These are phyloP conservation scores for Trichoderma breve DNA, from an alignment of 2,329 filamentous ascomycete species.

Conservation along the genomic window DNA sequence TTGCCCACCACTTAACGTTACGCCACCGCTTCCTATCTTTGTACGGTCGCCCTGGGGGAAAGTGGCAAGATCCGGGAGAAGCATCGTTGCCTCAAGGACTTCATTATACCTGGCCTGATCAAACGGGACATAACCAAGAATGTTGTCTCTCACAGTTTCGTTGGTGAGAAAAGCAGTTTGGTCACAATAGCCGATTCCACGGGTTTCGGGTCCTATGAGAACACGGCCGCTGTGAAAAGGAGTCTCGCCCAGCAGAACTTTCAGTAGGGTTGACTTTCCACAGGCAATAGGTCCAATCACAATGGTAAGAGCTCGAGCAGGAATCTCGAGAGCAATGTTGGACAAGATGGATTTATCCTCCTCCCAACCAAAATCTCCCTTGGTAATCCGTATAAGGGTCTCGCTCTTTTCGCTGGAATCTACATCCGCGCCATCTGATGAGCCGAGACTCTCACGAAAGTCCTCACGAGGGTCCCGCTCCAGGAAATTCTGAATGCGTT, in stretches of 20 bases:
- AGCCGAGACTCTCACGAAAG: constrained; percentile 20
- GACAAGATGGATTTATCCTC: constrained; percentile 26
- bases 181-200: constrained; percentile 33
- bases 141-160: constrained; percentile 38
- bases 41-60: constrained; percentile 39
- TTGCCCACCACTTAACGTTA: constrained; percentile 45
- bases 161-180: constrained; percentile 37
- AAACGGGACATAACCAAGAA: constrained; percentile 35
- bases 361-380: constrained; percentile 30
- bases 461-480: constrained; percentile 29
- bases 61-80: constrained; percentile 32
- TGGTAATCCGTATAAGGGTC: constrained; percentile 1
- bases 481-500: constrained; percentile 40
- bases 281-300: constrained; percentile 39
- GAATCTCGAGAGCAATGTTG: constrained; percentile 21
- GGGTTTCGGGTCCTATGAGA: background rate
- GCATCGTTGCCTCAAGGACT: constrained; percentile 36
- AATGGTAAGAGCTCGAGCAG: constrained; percentile 29
- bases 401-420: background rate
- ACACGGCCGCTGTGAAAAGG: constrained; percentile 24
- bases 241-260: constrained; percentile 35
- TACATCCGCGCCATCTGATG: background rate
- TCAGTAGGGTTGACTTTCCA: constrained; percentile 39
- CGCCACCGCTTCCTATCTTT: constrained; percentile 40
- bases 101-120: constrained; percentile 34